Evolutionary conservation across 2,329 filamentous ascomycete genomes (phyloP), one percentile per base, ranked within the genome.

Genomic region (Paracoccidioides brasiliensis): DNA sequence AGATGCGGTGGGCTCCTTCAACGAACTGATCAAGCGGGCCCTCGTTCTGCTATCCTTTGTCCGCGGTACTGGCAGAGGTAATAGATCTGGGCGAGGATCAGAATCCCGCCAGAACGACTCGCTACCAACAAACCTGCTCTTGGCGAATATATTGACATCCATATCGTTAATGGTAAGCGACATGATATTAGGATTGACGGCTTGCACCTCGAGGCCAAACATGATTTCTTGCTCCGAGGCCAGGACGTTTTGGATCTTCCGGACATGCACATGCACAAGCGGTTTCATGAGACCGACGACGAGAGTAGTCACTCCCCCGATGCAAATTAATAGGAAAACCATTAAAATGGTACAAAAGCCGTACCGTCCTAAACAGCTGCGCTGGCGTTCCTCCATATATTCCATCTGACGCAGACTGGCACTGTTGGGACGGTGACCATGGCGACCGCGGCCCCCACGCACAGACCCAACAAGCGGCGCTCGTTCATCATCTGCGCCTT

Each of bases 161-260:
- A 94, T 85, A 49, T 90, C 84, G 60, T 87, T 84, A 41, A 98
- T 82, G 2, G 86, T 86, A 44, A 98, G 86, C 1, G 89, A 83
- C 42, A 97, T 86, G 43, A 96, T 83, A 63, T 97, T 98, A 0
- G 91, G 90, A 67, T 98, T 98, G 63, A 91, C 78, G 0, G 91
- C 93, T 62, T 82, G 82, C 57, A 98, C 88, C 22, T 88, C 82
- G 51, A 98, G 74, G 69, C 98, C 91, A 64, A 97, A 80, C 82
- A 98, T 95, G 44, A 98, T 79, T 68, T 97, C 90, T 69, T 95
- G 88, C 69, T 95, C 88, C 63, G 88, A 95, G 2, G 90, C 90
- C 51, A 97, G 80, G 30, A 98, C 89, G 62, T 95, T 94, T 63
- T 86, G 82, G 61, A 98, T 89, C 60, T 85, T 84, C 55, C 85